Percentiles rank a stretch among this genome's conserved stretches.
These are phyloP conservation scores for Jackrogersella multiformis DNA, from an alignment of 495 filamentous ascomycete species.

Conservation along the genomic window DNA sequence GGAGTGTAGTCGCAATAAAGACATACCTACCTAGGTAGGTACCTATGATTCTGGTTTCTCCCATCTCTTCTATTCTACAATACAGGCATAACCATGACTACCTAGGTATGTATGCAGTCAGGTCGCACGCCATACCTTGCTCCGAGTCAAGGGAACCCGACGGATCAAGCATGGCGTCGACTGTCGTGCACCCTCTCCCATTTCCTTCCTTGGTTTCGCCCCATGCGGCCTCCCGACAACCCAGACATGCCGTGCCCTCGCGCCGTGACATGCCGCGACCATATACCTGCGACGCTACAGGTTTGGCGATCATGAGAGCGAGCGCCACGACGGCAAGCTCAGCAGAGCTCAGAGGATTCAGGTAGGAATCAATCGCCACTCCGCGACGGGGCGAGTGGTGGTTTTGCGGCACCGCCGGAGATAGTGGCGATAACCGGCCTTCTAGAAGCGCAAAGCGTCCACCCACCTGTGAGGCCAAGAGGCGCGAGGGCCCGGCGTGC, in stretches of 20 bases:
- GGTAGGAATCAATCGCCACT: conserved; percentile 1
- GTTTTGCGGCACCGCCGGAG: too few relatives aligned
- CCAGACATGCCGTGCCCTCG: background rate
- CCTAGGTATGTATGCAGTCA: background rate
- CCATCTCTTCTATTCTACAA: background rate
- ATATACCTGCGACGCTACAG: conserved; percentile 19
- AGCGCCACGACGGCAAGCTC: conserved; percentile 19
- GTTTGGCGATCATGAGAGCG: conserved; percentile 9
- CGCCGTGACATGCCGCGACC: background rate
- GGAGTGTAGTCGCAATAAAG: too few relatives aligned
- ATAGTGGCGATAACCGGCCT: conserved; percentile 19
- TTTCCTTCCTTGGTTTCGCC: background rate
- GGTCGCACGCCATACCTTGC: background rate
- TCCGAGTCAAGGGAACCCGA: conserved; percentile 15
- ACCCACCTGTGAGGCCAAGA: background rate
- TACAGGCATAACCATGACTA: too few relatives aligned
- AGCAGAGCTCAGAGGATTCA: background rate
- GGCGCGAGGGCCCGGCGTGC: background rate
- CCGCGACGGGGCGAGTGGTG: too few relatives aligned
- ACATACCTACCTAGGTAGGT: too few relatives aligned
- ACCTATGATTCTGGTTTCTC: too few relatives aligned
- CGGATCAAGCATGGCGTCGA: conserved; percentile 16
- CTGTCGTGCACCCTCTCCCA: conserved; percentile 3
- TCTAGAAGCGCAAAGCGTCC: background rate
- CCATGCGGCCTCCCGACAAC: conserved; percentile 30